Evolutionary conservation across 2,329 filamentous ascomycete species (phyloP), one percentile per base, ranked within the genome.

Genomic region (Diaporthe citrichinensis): DNA sequence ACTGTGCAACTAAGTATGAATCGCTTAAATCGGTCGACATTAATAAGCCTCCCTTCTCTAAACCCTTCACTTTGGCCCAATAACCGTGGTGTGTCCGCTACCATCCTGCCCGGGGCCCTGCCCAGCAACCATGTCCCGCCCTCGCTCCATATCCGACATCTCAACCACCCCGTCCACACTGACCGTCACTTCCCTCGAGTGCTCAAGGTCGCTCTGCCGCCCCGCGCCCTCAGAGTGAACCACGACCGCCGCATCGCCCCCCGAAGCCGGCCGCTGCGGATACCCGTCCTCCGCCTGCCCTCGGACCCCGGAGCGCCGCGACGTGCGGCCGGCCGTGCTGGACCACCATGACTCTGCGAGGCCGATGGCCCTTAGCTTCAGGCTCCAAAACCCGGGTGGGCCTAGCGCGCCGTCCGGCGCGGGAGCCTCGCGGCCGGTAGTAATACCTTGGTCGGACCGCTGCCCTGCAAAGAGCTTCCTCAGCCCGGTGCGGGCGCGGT

Each of bases 281-380:
- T 34, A 7, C 36, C n/a, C 20, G 8, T 51, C 46, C 2, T 2
- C 23, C 9, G 8, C 12, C 55, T 58, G 55, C 3, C 46, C 23
- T 4, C 17, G 41, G 39, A 1, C 25, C 25, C 59, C 41, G 3
- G 59, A 65, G 8, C 41, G 59, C 25, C 41, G 41, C 17, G 59
- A 65, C 7, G 61, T 51, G 5, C 61, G 61, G 41, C 44, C 61
- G 15, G 9, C 44, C 3, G 62, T 68, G 62, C 62, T 68, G 12
- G 62, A 68, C 62, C 44, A 12, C 44, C 44, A 51, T 23, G 44
- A 53, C 31, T 68, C 62, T 34, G 44, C 62, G 46, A 51, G 28
- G 2, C 44, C 62, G 3, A 68, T 25, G 1, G 62, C 62, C 28
- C 62, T 51, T 6, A 68, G 31, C 62, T 68, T 68, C 7, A 53